Evolutionary conservation across 2,329 filamentous ascomycete species (phyloP), one percentile per base, ranked within the genome.

Genomic region (Colletotrichum gloeosporioides): DNA sequence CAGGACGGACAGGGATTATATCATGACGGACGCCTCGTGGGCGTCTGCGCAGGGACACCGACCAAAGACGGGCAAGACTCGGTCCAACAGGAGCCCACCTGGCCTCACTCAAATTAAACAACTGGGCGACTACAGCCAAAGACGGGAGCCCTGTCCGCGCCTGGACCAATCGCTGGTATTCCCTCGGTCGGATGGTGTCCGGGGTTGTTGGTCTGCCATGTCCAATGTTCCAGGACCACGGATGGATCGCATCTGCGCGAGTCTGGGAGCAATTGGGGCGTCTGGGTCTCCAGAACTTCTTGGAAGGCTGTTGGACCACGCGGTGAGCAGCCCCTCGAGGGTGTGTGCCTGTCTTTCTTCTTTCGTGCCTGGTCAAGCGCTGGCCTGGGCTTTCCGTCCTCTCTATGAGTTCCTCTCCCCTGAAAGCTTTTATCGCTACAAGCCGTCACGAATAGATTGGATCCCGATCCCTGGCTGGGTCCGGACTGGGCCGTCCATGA

Each of bases 41-140:
- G 73, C 63, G 57, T 63, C 22, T 57, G 27, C 39, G 27, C 34
- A 25, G 22, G 36, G 57, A 44, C 16, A 8, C 8, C 31, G 27
- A 25, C 72, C 73, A 62, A 27, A 72, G 53, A 66, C 18, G 31
- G 61, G 10, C 49, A 71, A 75, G 66, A 53, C 32, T 65, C 67
- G 49, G 66, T 27, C 44, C 44, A 57, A 25, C 53, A 59, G 18
- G 34, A 64, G 68, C 39, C 73, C 63, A 62, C 69, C 39, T 25
- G 29, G 63, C 69, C 63, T 73, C 73, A 76, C 69, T 76, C 73
- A 73, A 69, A 76, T 76, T 69, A 73, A 75, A 76, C 73, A 67
- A 32, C 29, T 71, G n/a, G 53, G 62, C 69, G 62, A 63, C 69
- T 32, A 69, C 64, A 68, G 63, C 69, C 73, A 44, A 64, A 67